Conservation (phyloP, 306 rosid species). For the Lathyrus tuberosus region DNA sequence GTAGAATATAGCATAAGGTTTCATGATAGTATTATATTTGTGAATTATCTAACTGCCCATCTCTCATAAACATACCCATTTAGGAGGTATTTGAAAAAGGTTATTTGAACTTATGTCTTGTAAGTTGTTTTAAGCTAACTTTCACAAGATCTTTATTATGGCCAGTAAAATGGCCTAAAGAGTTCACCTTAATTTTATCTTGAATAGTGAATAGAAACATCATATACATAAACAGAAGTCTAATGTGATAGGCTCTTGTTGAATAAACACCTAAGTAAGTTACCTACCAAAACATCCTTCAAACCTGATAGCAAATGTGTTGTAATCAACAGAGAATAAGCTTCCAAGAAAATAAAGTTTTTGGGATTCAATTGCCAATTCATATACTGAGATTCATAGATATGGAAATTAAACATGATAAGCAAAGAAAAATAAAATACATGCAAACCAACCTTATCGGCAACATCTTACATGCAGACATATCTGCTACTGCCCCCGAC, state of each 20-base stretch:
- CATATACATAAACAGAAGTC: neutral
- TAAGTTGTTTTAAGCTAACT: too few relatives aligned
- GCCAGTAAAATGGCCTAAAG: too few relatives aligned
- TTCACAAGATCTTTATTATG: too few relatives aligned
- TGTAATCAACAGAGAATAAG: constrained; percentile 20
- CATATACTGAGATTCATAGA: constrained; percentile 17
- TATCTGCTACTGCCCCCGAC: constrained; percentile 91
- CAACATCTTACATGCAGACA: constrained; percentile 94
- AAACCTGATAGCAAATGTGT: neutral
- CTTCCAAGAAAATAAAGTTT: neutral
- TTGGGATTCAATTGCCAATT: constrained; percentile 24
- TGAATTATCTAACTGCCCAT: too few relatives aligned
- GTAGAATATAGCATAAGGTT: too few relatives aligned
- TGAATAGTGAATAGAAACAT: too few relatives aligned
- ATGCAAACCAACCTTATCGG: too few relatives aligned
- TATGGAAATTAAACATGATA: constrained; percentile 24
- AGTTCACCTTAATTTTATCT: too few relatives aligned
- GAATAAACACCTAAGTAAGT: neutral
- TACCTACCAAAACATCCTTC: constrained; percentile 14
- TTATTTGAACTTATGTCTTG: too few relatives aligned
- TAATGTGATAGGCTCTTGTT: constrained; percentile 7
- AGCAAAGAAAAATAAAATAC: constrained; percentile 39
- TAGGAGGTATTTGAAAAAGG: too few relatives aligned
- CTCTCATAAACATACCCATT: too few relatives aligned
- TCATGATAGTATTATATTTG: too few relatives aligned